Conservation (phyloP, 2,329 filamentous ascomycete species). For the Phialophora chinensis region DNA sequence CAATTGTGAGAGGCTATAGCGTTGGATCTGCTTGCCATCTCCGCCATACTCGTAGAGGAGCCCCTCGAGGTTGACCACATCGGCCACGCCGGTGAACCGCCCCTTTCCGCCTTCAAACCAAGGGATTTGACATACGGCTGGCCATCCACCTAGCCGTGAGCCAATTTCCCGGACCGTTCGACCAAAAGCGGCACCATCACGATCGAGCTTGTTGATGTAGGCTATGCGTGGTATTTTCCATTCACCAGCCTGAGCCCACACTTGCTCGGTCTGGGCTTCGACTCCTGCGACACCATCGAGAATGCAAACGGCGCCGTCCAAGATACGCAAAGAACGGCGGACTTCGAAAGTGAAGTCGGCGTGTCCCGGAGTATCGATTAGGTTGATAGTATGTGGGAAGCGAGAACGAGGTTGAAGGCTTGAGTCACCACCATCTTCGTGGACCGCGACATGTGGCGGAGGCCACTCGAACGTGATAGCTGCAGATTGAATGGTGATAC, state of each 20-base stretch:
- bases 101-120: constrained; percentile 82
- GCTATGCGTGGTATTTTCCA: constrained; percentile 84
- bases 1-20: constrained; percentile 62
- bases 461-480: constrained; percentile 97
- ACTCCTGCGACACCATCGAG: constrained; percentile 92
- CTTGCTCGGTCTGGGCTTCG: constrained; percentile 94
- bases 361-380: constrained; percentile 96
- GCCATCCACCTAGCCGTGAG: constrained; percentile 78
- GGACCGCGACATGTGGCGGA: constrained; percentile 50
- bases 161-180: constrained; percentile 86
- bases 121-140: constrained; percentile 90
- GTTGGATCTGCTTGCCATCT: constrained; percentile 68
- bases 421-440: constrained; percentile 33
- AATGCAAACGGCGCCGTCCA: constrained; percentile 91
- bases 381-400: constrained; percentile 74
- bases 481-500: constrained; percentile 97
- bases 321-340: constrained; percentile 81
- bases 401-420: constrained; percentile 55
- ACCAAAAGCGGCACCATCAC: constrained; percentile 80
- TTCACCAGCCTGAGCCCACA: constrained; percentile 87
- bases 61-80: constrained; percentile 76
- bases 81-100: constrained; percentile 80
- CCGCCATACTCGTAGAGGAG: constrained; percentile 73
- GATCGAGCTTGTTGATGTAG: constrained; percentile 84
- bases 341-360: constrained; percentile 98